Percentiles rank a stretch among this genome's conserved stretches.
Evolutionary conservation across 164 flowering plant genomes (phyloP).

Genomic region (Vitis rupestris): DNA sequence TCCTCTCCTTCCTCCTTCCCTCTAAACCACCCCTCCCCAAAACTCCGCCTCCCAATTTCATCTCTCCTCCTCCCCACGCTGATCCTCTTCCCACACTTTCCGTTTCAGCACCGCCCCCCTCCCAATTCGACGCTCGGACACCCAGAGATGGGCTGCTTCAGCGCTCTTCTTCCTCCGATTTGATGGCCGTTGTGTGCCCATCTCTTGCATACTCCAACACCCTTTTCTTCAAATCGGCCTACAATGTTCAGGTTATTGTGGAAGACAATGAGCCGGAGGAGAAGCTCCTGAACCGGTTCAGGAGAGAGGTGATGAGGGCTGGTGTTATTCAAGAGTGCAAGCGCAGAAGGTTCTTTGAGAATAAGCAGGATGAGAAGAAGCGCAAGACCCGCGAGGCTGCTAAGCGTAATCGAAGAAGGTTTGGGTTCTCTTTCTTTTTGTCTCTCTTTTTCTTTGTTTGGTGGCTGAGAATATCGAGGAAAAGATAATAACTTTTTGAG

Average conservation of each 20-base stretch:
- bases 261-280: slow-evolving; percentile 78
- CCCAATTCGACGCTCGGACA: slow-evolving; percentile 5
- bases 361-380: slow-evolving; percentile 65
- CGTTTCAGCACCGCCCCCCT: neutral
- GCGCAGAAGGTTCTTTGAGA: slow-evolving; percentile 61
- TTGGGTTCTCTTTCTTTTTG: slow-evolving; percentile 3
- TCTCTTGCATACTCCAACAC: slow-evolving; percentile 59
- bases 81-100: neutral
- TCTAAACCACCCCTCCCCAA: slow-evolving; percentile 21
- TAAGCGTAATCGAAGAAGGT: slow-evolving; percentile 62
- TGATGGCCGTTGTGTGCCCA: slow-evolving; percentile 55
- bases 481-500: no score
- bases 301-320: slow-evolving; percentile 69
- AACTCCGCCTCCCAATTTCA: slow-evolving; percentile 9
- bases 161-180: slow-evolving; percentile 17
- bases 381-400: slow-evolving; percentile 67
- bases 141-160: slow-evolving; percentile 4
- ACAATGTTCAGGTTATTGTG: slow-evolving; percentile 63
- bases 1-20: slow-evolving; percentile 42
- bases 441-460: slow-evolving; percentile 2
- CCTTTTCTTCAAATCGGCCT: slow-evolving; percentile 53
- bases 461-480: neutral
- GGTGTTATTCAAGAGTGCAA: slow-evolving; percentile 68
- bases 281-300: slow-evolving; percentile 54
- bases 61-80: slow-evolving; percentile 1